phyloP scores from a whole-genome alignment of 2,329 filamentous ascomycete species.

The Diplocarpon rosae region DNA sequence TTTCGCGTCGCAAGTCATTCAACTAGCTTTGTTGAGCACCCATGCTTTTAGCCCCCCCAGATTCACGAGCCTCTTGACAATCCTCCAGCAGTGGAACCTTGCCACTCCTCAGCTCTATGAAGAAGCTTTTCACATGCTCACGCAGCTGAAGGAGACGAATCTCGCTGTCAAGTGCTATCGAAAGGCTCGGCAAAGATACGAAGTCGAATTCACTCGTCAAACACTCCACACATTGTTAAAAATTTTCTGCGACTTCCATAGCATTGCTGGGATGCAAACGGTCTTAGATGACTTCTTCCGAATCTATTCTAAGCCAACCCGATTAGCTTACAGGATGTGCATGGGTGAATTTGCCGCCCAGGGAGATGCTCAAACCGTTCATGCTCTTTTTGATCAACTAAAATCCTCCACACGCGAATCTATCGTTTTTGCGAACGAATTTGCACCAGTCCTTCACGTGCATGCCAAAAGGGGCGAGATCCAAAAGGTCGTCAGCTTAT shows the following conservation, averaged over 20 bases:
- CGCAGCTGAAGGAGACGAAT: constrained; percentile 12
- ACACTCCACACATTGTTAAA: constrained; percentile 25
- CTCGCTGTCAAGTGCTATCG: constrained; percentile 20
- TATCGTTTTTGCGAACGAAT: constrained; percentile 12
- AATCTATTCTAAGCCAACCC: constrained; percentile 22
- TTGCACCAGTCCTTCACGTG: constrained; percentile 55
- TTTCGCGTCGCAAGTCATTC: constrained; percentile 16
- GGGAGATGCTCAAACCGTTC: constrained; percentile 35
- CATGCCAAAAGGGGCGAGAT: constrained; percentile 60
- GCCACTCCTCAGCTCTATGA: constrained; percentile 14
- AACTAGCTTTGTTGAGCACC: constrained; percentile 10
- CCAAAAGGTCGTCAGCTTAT: constrained; percentile 44
- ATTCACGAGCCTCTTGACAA: constrained; percentile 14
- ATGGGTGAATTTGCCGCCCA: constrained; percentile 33
- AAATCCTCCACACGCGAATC: constrained; percentile 1
- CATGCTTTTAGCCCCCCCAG: constrained; percentile 9
- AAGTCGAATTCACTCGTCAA: constrained; percentile 10
- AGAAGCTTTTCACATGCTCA: constrained; percentile 13
- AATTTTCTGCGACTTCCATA: constrained; percentile 24
- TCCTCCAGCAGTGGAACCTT: constrained; percentile 15
- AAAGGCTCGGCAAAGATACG: constrained; percentile 9
- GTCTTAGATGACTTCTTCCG: constrained; percentile 30
- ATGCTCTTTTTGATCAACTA: constrained; percentile 33
- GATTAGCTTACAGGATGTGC: constrained; percentile 26
- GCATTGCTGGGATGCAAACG: constrained; percentile 28